A percentile compares a stretch with the other conserved stretches of the same genome.
Evolutionary conservation across 177 flowering plant genomes (phyloP).

Genomic region (Vitis hybrid): DNA sequence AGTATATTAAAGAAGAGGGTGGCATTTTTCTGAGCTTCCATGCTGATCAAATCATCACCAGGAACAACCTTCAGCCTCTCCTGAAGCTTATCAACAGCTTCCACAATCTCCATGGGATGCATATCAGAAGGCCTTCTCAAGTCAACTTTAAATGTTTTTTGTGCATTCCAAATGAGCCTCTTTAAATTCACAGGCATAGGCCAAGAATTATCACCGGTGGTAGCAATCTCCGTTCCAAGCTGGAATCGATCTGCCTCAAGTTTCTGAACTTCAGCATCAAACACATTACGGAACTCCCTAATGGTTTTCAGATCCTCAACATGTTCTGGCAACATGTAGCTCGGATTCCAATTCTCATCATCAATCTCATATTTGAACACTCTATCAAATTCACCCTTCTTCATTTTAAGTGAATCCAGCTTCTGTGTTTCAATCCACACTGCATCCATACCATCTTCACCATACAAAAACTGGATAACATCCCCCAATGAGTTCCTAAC

Average conservation of each 20-base stretch:
- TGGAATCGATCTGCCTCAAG: constrained; percentile 84
- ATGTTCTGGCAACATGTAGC: constrained; percentile 81
- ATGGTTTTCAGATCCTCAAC: constrained; percentile 87
- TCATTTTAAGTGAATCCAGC: constrained; percentile 86
- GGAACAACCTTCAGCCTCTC: constrained; percentile 95
- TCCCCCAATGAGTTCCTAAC: constrained; percentile 95
- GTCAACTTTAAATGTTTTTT: constrained; percentile 92
- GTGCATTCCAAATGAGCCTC: constrained; percentile 95
- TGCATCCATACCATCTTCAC: constrained; percentile 99
- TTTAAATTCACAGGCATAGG: constrained; percentile 96
- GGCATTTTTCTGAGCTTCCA: constrained; percentile 98
- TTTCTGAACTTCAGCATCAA: constrained; percentile 93
- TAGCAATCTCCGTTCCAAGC: constrained; percentile 91
- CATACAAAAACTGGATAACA: constrained; percentile 97
- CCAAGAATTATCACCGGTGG: constrained; percentile 88
- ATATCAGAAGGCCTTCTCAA: constrained; percentile 83
- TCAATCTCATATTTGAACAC: constrained; percentile 80
- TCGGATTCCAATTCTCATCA: constrained; percentile 78
- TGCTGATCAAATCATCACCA: constrained; percentile 85
- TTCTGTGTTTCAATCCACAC: constrained; percentile 97
- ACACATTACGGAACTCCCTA: constrained; percentile 85
- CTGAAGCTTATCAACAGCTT: constrained; percentile 94
- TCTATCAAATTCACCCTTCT: constrained; percentile 73
- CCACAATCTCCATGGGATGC: constrained; percentile 99
- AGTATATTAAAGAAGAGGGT: constrained; percentile 88